Percentiles rank a stretch among this genome's conserved stretches.
Conservation (phyloP, 257 asterid species). For the Plantago elongata region DNA sequence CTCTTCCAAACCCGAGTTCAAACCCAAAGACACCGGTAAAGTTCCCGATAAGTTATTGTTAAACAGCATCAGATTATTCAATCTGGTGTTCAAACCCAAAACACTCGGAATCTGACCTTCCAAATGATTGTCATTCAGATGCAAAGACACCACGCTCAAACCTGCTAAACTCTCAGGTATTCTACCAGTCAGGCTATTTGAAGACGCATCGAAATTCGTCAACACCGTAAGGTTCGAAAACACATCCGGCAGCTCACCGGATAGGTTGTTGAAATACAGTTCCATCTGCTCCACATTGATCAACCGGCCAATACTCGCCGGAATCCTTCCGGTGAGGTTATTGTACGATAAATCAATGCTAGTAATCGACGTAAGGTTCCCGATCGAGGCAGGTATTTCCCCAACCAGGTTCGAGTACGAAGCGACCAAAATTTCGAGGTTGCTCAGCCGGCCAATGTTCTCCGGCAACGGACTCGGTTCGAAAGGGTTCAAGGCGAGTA, state of each 20-base stretch:
- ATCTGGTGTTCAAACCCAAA: slow-evolving; percentile 39
- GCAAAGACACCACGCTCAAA: slow-evolving; percentile 39
- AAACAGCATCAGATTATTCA: slow-evolving; percentile 46
- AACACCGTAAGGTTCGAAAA: slow-evolving; percentile 51
- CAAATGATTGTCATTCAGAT: slow-evolving; percentile 55
- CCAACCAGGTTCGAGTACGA: slow-evolving; percentile 41
- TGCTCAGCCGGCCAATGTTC: slow-evolving; percentile 51
- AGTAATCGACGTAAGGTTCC: slow-evolving; percentile 38
- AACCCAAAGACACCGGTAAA: slow-evolving; percentile 52
- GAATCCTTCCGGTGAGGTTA: slow-evolving; percentile 53
- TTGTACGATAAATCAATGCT: slow-evolving; percentile 53
- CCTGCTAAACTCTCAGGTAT: slow-evolving; percentile 60
- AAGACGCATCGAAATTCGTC: slow-evolving; percentile 55
- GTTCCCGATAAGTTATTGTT: slow-evolving; percentile 59
- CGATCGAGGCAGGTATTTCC: slow-evolving; percentile 55
- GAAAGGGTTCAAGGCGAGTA: slow-evolving; percentile 41
- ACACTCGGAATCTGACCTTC: slow-evolving; percentile 58
- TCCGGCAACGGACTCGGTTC: slow-evolving; percentile 49
- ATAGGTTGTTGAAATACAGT: slow-evolving; percentile 42
- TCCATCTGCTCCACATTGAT: slow-evolving; percentile 43
- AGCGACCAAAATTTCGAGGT: slow-evolving; percentile 42
- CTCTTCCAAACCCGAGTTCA: slow-evolving; percentile 52
- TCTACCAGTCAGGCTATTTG: slow-evolving; percentile 54
- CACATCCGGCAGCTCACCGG: slow-evolving; percentile 67
- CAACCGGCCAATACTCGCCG: slow-evolving; percentile 50